phyloP scores from a whole-genome alignment of 371 early-diverging fungal species.

The Saksenaea vasiformis region DNA sequence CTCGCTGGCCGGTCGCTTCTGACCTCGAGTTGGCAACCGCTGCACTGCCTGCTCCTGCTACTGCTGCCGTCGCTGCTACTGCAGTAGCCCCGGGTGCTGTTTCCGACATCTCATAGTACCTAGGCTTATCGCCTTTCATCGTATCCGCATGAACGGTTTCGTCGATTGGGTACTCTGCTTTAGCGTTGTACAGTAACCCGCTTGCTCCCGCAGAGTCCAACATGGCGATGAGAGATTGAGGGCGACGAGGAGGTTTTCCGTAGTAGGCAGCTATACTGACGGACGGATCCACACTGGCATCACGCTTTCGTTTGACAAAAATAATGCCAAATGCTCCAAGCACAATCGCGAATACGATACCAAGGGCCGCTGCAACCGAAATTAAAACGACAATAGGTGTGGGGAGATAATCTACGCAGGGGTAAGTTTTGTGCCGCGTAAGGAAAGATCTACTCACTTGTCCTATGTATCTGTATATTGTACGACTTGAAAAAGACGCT shows the following conservation, averaged over 20 bases:
- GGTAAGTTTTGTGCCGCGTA: not conserved
- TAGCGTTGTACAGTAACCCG: slow-evolving; percentile 5
- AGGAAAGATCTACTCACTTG: slow-evolving; percentile 11
- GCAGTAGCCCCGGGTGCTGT: slow-evolving; percentile 9
- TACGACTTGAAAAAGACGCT: slow-evolving; percentile 51
- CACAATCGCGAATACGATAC: slow-evolving; percentile 70
- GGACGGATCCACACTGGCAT: slow-evolving; percentile 32
- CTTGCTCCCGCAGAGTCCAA: slow-evolving; percentile 19
- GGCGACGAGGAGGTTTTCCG: slow-evolving; percentile 46
- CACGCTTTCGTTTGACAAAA: slow-evolving; percentile 34
- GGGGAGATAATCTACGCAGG: slow-evolving; percentile 43
- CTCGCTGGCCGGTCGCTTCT: not conserved
- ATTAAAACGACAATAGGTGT: slow-evolving; percentile 67
- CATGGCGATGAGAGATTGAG: slow-evolving; percentile 41
- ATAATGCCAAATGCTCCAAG: slow-evolving; percentile 51
- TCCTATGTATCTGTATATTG: slow-evolving; percentile 9
- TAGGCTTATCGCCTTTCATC: not conserved
- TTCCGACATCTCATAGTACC: slow-evolving; percentile 6
- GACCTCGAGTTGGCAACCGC: slow-evolving; percentile 20
- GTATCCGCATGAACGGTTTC: not conserved
- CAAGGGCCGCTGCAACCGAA: slow-evolving; percentile 68
- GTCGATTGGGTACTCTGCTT: not conserved
- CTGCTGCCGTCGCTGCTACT: not conserved
- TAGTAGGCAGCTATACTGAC: slow-evolving; percentile 37
- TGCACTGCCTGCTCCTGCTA: slow-evolving; percentile 29